Evolutionary conservation across 345 rosid genomes (phyloP).

Genomic region (Ailanthus altissimus): DNA sequence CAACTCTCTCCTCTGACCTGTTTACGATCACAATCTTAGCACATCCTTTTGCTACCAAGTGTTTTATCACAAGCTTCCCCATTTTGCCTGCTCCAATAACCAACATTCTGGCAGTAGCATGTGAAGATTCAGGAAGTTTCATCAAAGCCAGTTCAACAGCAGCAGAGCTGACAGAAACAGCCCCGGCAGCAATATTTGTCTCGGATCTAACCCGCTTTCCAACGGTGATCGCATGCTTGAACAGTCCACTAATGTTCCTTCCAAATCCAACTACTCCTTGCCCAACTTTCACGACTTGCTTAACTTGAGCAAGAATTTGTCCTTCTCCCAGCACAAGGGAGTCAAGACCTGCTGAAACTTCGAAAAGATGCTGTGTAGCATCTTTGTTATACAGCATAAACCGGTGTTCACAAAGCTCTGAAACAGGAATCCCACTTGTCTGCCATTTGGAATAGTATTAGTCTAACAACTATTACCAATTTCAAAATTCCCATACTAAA

Average conservation of each 20-base stretch:
- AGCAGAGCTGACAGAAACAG: constrained; percentile 78
- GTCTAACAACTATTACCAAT: background rate
- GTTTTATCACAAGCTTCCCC: constrained; percentile 87
- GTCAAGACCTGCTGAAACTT: constrained; percentile 94
- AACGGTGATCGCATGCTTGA: constrained; percentile 71
- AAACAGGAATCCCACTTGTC: constrained; percentile 76
- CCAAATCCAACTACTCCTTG: constrained; percentile 80
- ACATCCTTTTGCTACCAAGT: constrained; percentile 76
- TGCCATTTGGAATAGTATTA: constrained; percentile 38
- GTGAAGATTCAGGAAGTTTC: constrained; percentile 61
- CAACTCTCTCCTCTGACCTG: constrained; percentile 77
- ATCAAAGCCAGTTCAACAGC: constrained; percentile 73
- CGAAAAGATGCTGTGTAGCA: constrained; percentile 82
- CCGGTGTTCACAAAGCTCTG: constrained; percentile 72
- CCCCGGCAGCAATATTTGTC: constrained; percentile 77
- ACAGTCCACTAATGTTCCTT: constrained; percentile 66
- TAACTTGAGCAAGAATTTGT: constrained; percentile 83
- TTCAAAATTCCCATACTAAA: constrained; percentile 3
- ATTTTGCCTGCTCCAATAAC: constrained; percentile 77
- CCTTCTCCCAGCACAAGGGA: constrained; percentile 84
- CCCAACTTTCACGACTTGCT: constrained; percentile 73
- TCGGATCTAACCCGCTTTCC: constrained; percentile 78
- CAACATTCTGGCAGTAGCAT: constrained; percentile 54
- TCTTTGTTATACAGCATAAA: constrained; percentile 85
- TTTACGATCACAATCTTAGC: constrained; percentile 59